These are phyloP conservation scores for Xylariaceae sp. DNA, from an alignment of 2,329 filamentous ascomycete species.

Conservation along the genomic window DNA sequence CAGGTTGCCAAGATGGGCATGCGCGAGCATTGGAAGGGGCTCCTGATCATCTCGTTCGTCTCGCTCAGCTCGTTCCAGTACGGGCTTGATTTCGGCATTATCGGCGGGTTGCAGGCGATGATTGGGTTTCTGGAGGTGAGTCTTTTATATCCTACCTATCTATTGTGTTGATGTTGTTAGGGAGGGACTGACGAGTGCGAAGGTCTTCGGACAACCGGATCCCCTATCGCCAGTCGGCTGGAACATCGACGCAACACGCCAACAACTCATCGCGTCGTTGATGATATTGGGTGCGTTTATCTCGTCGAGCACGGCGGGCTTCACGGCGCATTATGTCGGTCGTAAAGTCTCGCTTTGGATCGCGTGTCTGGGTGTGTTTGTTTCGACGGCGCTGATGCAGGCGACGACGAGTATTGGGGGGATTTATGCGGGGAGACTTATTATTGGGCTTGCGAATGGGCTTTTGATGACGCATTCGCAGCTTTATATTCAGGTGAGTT, in stretches of 20 bases:
- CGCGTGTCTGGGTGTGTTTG: constrained; percentile 33
- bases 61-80: constrained; percentile 33
- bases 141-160: neutral
- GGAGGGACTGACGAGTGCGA: no score
- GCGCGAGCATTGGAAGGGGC: constrained; percentile 28
- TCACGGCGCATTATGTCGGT: constrained; percentile 35
- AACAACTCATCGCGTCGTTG: constrained; percentile 45
- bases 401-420: constrained; percentile 41
- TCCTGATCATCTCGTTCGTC: constrained; percentile 27
- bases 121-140: constrained; percentile 30
- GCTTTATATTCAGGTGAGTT: constrained; percentile 23
- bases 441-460: constrained; percentile 42
- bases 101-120: constrained; percentile 33
- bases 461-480: constrained; percentile 37
- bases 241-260: constrained; percentile 35
- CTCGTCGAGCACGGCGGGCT: constrained; percentile 39
- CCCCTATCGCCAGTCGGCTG: constrained; percentile 25
- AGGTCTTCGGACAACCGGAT: constrained; percentile 29
- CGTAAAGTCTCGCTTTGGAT: constrained; percentile 38
- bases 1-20: constrained; percentile 19
- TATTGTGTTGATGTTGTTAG: neutral
- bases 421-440: constrained; percentile 44
- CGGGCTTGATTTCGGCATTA: constrained; percentile 32
- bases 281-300: constrained; percentile 45
- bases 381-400: constrained; percentile 49